Evolutionary conservation across 768 basidiomycete species (phyloP).

Genomic region (Pleurotus tuber-regium): DNA sequence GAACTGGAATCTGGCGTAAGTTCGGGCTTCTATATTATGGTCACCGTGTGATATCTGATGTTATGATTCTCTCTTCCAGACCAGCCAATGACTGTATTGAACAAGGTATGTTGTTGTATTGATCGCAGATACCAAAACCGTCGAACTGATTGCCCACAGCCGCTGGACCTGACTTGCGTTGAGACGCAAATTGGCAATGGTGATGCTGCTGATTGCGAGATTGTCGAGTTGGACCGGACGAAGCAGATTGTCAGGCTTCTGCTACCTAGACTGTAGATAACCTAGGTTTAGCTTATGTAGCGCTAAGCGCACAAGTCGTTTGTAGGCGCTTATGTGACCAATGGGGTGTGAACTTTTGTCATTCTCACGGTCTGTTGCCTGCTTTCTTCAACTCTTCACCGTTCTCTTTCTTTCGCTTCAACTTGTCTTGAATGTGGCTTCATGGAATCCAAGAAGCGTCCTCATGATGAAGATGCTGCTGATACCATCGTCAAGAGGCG

Average conservation of each 20-base stretch:
- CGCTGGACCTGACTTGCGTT: constrained; percentile 82
- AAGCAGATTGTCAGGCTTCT: constrained; percentile 32
- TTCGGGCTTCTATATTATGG: constrained; percentile 19
- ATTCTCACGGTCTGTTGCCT: not conserved
- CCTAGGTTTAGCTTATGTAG: not conserved
- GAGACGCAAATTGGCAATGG: constrained; percentile 92
- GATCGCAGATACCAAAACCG: not conserved
- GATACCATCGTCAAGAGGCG: constrained; percentile 51
- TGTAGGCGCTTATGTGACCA: too few species aligned
- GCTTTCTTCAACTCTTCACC: not conserved
- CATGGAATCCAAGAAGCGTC: constrained; percentile 63
- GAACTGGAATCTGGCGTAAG: constrained; percentile 88
- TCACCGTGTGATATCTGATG: constrained; percentile 10
- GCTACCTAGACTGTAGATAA: constrained; percentile 19
- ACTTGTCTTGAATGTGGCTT: constrained; percentile 7
- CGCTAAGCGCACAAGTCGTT: too few species aligned
- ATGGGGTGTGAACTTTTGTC: not conserved
- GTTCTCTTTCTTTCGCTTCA: not conserved
- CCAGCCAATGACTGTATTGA: constrained; percentile 87
- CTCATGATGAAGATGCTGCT: constrained; percentile 51
- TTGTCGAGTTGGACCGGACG: constrained; percentile 51
- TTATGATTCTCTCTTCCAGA: constrained; percentile 50
- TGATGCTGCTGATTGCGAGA: constrained; percentile 79
- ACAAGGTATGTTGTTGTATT: constrained; percentile 45
- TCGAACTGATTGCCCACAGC: constrained; percentile 35